Base-by-base conservation (phyloP, 139 green algal species). In the Diplosphaera chodatii region DNA sequence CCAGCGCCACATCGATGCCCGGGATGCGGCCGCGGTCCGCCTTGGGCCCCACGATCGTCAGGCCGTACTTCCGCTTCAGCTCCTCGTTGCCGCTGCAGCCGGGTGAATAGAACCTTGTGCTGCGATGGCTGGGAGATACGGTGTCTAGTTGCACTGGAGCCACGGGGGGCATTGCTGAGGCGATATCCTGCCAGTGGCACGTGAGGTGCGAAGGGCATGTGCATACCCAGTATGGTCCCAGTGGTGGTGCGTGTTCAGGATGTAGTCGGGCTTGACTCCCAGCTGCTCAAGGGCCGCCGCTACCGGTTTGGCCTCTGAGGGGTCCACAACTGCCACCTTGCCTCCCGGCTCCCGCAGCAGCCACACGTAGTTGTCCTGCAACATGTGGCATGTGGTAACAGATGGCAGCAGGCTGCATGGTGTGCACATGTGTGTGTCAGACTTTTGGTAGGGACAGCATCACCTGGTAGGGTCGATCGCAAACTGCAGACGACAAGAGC, bases 321-420 rank as follows among this genome's bases (percentile, higher is more conserved):
- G 90, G 72, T 97, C 92, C 18, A 97, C 90, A 32, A 97, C 84
- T 18, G 89, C 90, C 1, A 84, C 90, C 34, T 83, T 64, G 63
- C 80, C 75, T 5, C 31, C 71, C 1, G 28, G 76, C 40, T 96
- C 91, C 29, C 83, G 77, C 31, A 94, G 62, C 32, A 96, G 74
- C 89, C 88, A 96, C 0, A 83, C 72, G 66, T 96, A 96, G 73
- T 96, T 96, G 73, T 87, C 80, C 22, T 79, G 69, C n/a, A n/a
- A n/a, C n/a, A n/a, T n/a, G n/a, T n/a, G n/a, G n/a, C n/a, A n/a
- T 21, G n/a, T n/a, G n/a, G n/a, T n/a, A n/a, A n/a, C n/a, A n/a
- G n/a, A n/a, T n/a, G n/a, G n/a, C n/a, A n/a, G n/a, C n/a, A n/a
- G n/a, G n/a, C n/a, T n/a, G 63, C 4, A 68, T 13, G 37, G 13